Conservation (phyloP, 2,329 filamentous ascomycete genomes). For the Colletotrichum tamarilloi region DNA sequence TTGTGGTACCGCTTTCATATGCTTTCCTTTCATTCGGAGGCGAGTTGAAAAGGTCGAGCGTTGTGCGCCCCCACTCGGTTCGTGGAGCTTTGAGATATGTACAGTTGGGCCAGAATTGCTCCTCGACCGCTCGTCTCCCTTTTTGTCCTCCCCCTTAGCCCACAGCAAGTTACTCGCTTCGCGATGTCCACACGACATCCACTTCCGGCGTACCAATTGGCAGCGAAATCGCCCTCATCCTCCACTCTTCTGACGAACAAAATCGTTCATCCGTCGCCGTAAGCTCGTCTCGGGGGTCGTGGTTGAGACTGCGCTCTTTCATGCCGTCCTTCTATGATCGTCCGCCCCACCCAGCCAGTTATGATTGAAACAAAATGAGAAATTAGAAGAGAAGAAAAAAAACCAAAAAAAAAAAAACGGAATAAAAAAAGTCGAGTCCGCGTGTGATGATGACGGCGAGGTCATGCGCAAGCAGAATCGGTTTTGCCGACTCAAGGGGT, state of each 20-base stretch:
- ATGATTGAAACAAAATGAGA: conserved; percentile 35
- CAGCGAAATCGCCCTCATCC: neutral
- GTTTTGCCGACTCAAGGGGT: conserved; percentile 30
- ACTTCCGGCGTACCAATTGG: conserved; percentile 4
- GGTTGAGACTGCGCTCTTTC: conserved; percentile 20
- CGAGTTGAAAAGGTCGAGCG: conserved; percentile 23
- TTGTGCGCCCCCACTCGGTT: conserved; percentile 2
- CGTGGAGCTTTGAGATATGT: conserved; percentile 29
- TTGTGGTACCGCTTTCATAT: conserved; percentile 27
- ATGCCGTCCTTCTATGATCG: conserved; percentile 31
- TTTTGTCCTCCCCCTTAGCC: neutral
- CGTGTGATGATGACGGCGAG: conserved; percentile 31
- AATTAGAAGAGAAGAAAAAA: conserved; percentile 25
- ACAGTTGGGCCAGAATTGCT: conserved; percentile 27
- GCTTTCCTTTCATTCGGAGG: conserved; percentile 26
- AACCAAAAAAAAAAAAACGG: conserved; percentile 13
- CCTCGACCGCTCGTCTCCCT: conserved; percentile 16
- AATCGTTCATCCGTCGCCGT: conserved; percentile 17
- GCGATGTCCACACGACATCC: neutral
- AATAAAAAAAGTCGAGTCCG: conserved; percentile 30
- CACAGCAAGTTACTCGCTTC: neutral
- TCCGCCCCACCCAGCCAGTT: conserved; percentile 26
- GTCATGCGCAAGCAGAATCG: conserved; percentile 15
- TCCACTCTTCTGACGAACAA: conserved; percentile 5
- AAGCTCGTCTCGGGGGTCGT: conserved; percentile 27